Base-by-base conservation (phyloP, 2,329 filamentous ascomycete species). In the Fusarium albosuccineum region DNA sequence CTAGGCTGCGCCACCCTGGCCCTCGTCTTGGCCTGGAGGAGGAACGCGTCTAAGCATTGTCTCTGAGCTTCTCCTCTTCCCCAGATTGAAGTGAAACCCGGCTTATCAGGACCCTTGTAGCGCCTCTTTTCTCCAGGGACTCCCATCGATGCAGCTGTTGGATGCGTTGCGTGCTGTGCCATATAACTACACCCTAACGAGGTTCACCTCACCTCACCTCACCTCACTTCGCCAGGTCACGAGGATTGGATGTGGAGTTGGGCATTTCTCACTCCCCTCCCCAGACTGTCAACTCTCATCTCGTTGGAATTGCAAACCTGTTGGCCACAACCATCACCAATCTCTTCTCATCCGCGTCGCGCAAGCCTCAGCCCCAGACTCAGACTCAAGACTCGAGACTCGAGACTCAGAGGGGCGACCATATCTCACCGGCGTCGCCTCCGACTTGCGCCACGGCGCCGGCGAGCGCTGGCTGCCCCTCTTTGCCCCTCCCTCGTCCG, bases 1-100 rank as follows among this genome's bases (percentile, higher is more conserved):
- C 62, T 14, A 62, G 62, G 48, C 62, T 66, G 37, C 62, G 62
- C 62, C 62, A 65, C 61, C 14, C 50, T 48, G 33, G 39, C 29
- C 37, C 51, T 61, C 60, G 54, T 64, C 61, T 60, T 50, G 22
- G 22, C 22, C 61, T 64, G 62, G 62, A 33, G 65, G 61, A 50
- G 55, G 40, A 16, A 65, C 62, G 54, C 60, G 42, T 60, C 65
- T 36, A 61, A 22, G 22, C 53, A 39, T 48, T 45, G 52, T 64
- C 59, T 60, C 55, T 49, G 64, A 45, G 55, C 46, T 53, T 52
- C 60, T 55, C 33, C n/a, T 57, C 48, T 60, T 29, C 49, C 48
- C 45, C 17, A 53, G 26, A 29, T 51, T 52, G 27, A 16, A 62
- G 29, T 26, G 9, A 49, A 44, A 30, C 39, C 22, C 27, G 45